Evolutionary conservation across 306 rosid species (phyloP), one percentile per base, ranked within the genome.

Genomic region (Rosa rugosa): DNA sequence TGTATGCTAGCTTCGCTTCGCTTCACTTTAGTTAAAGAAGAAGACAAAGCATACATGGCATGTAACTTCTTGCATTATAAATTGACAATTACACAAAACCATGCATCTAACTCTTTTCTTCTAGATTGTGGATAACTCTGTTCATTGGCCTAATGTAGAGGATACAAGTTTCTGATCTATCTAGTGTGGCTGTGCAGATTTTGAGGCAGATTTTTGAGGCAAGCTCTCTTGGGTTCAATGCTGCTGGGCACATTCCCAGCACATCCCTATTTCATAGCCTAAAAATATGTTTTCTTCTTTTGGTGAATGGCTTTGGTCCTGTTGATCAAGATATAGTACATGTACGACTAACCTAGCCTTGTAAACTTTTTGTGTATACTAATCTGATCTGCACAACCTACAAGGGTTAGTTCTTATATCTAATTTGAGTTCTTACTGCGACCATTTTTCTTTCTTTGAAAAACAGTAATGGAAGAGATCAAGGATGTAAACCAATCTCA

Each of bases 201-300:
- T 23, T 56, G 76, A 51, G 49, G 76, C 46, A 72, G 76, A 75
- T 75, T 25, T 75, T 44, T 42, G 3, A 45, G 44, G 46, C 59
- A 46, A 34, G 72, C 46, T 75, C 57, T 62, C 71, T 62, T 27
- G 79, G 62, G 72, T 46, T 62, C 72, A 41, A 63, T 34, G 72
- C 62, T 76, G 79, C 54, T 31, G 38, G 71, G 63, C 62, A 76
- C 62, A 46, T 75, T 46, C 71, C 79, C 79, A 18, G 47, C 79
- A 45, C 50, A 75, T 75, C 59, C 79, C 71, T 7, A 63, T 27
- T 50, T 63, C 79, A 53, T n/a, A 63, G n/a, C 79, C 60, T 5
- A 63, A 5, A 20, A 31, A 46, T 54, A 47, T 59, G 25, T 2
- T 8, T 63, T 31, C 71, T 75, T 75, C 40, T 22, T 63, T 62